A percentile compares a stretch with the other conserved stretches of the same genome.
phyloP scores from a whole-genome alignment of 2,329 filamentous ascomycete genomes.

The Nemania abortiva region DNA sequence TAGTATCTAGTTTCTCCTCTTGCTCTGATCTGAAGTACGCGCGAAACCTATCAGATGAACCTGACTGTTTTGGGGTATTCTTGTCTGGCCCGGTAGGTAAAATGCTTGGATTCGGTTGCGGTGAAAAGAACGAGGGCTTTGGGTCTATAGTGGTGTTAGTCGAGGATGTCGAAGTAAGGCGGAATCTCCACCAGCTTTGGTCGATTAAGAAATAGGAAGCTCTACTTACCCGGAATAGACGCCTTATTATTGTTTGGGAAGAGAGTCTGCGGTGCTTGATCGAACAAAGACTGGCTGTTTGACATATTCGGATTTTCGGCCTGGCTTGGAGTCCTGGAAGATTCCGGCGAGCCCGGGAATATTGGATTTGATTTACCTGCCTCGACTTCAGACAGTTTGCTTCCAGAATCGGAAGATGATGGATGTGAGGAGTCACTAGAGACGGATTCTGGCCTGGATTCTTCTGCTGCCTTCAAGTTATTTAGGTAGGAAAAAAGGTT shows the following conservation, averaged over 20 bases:
- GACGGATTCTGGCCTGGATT: neutral
- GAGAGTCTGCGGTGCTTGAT: neutral
- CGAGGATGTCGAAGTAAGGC: neutral
- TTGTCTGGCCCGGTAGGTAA: neutral
- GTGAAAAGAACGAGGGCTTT: neutral
- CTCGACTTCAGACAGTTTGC: neutral
- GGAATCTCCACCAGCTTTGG: neutral
- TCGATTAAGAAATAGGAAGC: neutral
- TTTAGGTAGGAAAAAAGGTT: conserved; percentile 21
- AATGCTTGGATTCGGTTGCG: conserved; percentile 1
- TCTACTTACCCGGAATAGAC: conserved; percentile 27
- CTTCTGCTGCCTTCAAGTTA: neutral
- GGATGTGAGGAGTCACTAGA: conserved; percentile 15
- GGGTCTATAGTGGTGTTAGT: conserved; percentile 22
- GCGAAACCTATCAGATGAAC: neutral
- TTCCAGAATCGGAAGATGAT: conserved; percentile 6
- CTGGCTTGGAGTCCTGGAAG: conserved; percentile 5
- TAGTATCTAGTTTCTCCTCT: neutral
- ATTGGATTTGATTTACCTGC: neutral
- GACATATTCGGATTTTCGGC: conserved; percentile 15
- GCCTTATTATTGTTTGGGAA: neutral
- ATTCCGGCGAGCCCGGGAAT: neutral
- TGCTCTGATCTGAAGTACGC: neutral
- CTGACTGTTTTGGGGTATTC: neutral
- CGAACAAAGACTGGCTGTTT: neutral